phyloP scores from a whole-genome alignment of 768 basidiomycete genomes.

The Boletus tomentosulus region DNA sequence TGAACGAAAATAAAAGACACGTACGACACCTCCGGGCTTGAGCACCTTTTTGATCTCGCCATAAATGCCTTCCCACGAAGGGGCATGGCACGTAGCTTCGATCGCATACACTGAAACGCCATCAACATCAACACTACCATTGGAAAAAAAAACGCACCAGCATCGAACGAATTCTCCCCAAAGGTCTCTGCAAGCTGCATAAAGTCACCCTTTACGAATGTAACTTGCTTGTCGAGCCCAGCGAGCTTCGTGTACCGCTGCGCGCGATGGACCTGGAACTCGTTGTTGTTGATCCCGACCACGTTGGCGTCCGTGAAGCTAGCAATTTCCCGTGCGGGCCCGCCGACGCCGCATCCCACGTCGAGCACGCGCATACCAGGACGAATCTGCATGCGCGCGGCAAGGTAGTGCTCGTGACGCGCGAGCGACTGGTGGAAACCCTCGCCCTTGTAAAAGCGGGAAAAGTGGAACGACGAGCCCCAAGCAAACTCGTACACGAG shows the following conservation, averaged over 20 bases:
- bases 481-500: constrained; percentile 94
- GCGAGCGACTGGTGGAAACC: constrained; percentile 66
- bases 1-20: constrained; percentile 27
- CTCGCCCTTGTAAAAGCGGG: constrained; percentile 93
- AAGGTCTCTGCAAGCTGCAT: constrained; percentile 92
- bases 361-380: constrained; percentile 96
- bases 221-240: constrained; percentile 71
- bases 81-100: constrained; percentile 96
- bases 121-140: background rate
- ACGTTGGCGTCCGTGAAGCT: constrained; percentile 83
- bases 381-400: constrained; percentile 75
- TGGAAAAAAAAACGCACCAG: constrained; percentile 50
- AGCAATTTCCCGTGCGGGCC: constrained; percentile 94
- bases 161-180: constrained; percentile 91
- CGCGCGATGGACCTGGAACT: constrained; percentile 89
- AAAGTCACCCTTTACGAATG: constrained; percentile 91
- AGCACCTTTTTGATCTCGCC: constrained; percentile 88
- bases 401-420: constrained; percentile 97
- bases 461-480: constrained; percentile 93
- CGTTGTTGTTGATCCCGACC: constrained; percentile 92
- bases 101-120: constrained; percentile 78
- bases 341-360: constrained; percentile 97
- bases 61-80: constrained; percentile 94
- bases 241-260: constrained; percentile 73
- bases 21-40: constrained; percentile 91